A percentile compares a stretch with the other conserved stretches of the same genome.
These are phyloP conservation scores for Aspergillus costaricaensis DNA, from an alignment of 2,329 filamentous ascomycete genomes.

Conservation along the genomic window DNA sequence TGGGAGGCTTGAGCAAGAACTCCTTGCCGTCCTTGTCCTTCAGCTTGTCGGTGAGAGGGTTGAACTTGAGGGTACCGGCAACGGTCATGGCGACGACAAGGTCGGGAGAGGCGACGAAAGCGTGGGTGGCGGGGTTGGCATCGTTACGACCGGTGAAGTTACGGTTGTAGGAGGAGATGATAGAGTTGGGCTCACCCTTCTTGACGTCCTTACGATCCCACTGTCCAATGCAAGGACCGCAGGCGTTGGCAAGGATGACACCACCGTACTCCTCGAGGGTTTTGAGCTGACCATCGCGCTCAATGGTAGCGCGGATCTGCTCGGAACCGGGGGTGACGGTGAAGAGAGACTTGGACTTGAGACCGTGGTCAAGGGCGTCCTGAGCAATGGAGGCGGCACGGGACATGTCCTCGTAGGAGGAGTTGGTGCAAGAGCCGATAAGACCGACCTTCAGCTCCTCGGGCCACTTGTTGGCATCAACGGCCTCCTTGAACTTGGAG, in stretches of 20 bases:
- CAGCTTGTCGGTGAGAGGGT: conserved; percentile 87
- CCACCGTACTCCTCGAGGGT: conserved; percentile 97
- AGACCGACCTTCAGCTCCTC: conserved; percentile 94
- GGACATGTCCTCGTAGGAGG: conserved; percentile 85
- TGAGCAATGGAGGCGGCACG: conserved; percentile 87
- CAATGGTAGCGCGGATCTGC: conserved; percentile 93
- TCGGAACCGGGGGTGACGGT: conserved; percentile 95
- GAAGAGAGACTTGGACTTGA: conserved; percentile 93
- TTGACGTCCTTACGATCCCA: conserved; percentile 93
- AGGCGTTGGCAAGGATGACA: conserved; percentile 92
- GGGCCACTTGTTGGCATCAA: conserved; percentile 93
- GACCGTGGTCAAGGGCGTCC: conserved; percentile 85
- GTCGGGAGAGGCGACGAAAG: conserved; percentile 89
- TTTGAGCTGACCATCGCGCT: conserved; percentile 83
- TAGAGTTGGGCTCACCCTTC: conserved; percentile 95
- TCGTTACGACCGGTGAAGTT: conserved; percentile 99
- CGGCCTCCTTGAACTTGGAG: conserved; percentile 93
- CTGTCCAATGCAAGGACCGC: conserved; percentile 89
- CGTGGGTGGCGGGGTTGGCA: conserved; percentile 90
- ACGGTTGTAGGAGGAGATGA: conserved; percentile 98
- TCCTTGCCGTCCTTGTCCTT: conserved; percentile 97
- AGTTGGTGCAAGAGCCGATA: conserved; percentile 98
- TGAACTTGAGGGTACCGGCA: conserved; percentile 85
- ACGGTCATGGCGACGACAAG: conserved; percentile 84
- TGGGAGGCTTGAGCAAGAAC: conserved; percentile 80